Percentiles rank a stretch among this genome's conserved stretches.
These are phyloP conservation scores for Monosporascus sp. DNA, from an alignment of 2,329 filamentous ascomycete genomes.

Conservation along the genomic window DNA sequence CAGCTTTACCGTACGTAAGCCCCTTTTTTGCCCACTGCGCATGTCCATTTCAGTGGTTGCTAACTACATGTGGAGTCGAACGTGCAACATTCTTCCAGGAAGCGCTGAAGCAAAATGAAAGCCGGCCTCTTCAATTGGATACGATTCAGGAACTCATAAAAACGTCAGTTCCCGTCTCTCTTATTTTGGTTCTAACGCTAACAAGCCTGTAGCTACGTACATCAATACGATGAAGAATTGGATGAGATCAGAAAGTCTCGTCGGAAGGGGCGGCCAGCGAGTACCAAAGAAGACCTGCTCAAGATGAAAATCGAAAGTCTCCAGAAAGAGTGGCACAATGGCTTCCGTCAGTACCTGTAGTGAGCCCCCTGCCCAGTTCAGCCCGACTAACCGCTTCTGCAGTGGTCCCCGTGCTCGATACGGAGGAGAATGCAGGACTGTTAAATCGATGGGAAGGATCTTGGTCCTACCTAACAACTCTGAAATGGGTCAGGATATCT, in stretches of 20 bases:
- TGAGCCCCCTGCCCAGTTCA: neutral
- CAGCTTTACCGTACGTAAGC: constrained; percentile 59
- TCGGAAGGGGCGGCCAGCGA: constrained; percentile 73
- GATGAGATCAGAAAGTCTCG: constrained; percentile 60
- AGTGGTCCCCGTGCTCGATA: constrained; percentile 71
- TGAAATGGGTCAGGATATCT: constrained; percentile 73
- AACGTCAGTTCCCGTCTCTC: constrained; percentile 38
- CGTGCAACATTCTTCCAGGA: constrained; percentile 69
- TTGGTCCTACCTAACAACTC: constrained; percentile 71
- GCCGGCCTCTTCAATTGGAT: constrained; percentile 45
- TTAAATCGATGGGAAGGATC: constrained; percentile 74
- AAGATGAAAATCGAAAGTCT: constrained; percentile 65
- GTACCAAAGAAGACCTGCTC: constrained; percentile 70
- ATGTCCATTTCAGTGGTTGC: neutral
- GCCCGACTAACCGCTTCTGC: constrained; percentile 17
- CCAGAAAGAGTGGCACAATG: constrained; percentile 73
- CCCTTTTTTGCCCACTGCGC: neutral
- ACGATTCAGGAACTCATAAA: constrained; percentile 57
- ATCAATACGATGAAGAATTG: constrained; percentile 67
- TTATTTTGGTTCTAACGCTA: constrained; percentile 6
- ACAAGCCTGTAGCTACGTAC: constrained; percentile 49
- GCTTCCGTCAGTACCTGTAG: constrained; percentile 59
- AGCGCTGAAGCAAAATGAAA: constrained; percentile 46
- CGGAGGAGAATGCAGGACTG: constrained; percentile 56
- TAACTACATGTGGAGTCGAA: constrained; percentile 44